phyloP scores from a whole-genome alignment of 352 stramenopile genomes.

The Phytophthora aleatoria region DNA sequence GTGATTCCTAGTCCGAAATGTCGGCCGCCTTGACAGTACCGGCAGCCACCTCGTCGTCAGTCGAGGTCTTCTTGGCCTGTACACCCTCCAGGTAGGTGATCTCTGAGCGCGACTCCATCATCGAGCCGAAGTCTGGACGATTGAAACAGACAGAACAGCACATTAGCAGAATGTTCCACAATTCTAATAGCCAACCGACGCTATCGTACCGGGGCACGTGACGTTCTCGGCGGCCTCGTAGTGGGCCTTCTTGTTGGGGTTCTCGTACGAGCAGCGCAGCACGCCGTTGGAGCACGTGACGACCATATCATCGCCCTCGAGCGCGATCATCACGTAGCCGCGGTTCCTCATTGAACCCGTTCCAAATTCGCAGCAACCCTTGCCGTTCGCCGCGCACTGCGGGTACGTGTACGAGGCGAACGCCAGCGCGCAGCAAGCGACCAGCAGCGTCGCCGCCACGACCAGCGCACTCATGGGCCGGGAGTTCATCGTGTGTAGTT shows the following conservation, averaged over 20 bases:
- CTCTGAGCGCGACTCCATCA: constrained; percentile 66
- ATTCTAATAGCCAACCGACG: background rate
- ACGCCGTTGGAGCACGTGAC: constrained; percentile 63
- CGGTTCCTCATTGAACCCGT: constrained; percentile 59
- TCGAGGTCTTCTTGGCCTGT: constrained; percentile 7
- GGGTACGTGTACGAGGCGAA: constrained; percentile 53
- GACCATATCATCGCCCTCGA: constrained; percentile 56
- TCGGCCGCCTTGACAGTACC: constrained; percentile 41
- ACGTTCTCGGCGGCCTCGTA: constrained; percentile 43
- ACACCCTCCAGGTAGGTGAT: constrained; percentile 56
- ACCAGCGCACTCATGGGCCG: constrained; percentile 28
- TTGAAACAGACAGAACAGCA: constrained; percentile 2
- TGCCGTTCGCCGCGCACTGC: constrained; percentile 43
- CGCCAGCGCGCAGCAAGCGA: constrained; percentile 29
- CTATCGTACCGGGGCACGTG: constrained; percentile 51
- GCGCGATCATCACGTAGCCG: constrained; percentile 57
- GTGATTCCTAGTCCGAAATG: constrained; percentile 14
- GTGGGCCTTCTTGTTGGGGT: constrained; percentile 56
- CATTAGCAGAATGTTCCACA: background rate
- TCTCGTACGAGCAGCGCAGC: constrained; percentile 63
- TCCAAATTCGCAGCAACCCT: constrained; percentile 63
- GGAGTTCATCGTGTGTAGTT: constrained; percentile 31
- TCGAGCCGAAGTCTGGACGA: constrained; percentile 52
- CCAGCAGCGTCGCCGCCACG: constrained; percentile 31
- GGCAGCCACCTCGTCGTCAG: constrained; percentile 15